These are phyloP conservation scores for Agroathelia rolfsii DNA, from an alignment of 1,284 basidiomycete species.

Conservation along the genomic window DNA sequence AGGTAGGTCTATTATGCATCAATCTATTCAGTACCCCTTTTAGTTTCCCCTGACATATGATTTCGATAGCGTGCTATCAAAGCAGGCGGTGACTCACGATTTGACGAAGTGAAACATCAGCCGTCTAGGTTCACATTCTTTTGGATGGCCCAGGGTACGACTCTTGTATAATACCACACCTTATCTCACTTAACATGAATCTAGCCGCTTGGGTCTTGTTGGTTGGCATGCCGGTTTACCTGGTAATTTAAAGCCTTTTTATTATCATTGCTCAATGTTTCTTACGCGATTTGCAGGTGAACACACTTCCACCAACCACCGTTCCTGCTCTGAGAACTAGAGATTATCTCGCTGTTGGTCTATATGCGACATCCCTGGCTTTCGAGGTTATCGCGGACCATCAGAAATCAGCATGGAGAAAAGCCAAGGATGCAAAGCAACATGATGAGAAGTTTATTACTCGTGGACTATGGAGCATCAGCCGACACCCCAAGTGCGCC, in stretches of 20 bases:
- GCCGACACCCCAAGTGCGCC: conserved; percentile 68
- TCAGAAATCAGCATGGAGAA: conserved; percentile 65
- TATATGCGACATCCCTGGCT: conserved; percentile 52
- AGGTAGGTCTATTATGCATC: conserved; percentile 26
- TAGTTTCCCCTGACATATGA: conserved; percentile 1
- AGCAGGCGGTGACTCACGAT: conserved; percentile 52
- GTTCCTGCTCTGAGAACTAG: conserved; percentile 49
- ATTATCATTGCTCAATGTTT: background rate
- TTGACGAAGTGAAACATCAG: conserved; percentile 58
- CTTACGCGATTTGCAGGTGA: conserved; percentile 29
- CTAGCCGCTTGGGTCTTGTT: conserved; percentile 61
- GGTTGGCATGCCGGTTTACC: conserved; percentile 60
- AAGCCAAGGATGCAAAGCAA: conserved; percentile 51
- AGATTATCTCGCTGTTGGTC: conserved; percentile 48
- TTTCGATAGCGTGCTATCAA: conserved; percentile 28
- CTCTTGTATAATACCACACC: background rate
- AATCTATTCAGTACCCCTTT: background rate
- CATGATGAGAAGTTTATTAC: conserved; percentile 72
- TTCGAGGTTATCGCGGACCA: conserved; percentile 59
- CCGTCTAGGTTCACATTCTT: conserved; percentile 50
- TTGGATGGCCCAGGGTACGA: conserved; percentile 62
- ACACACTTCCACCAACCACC: conserved; percentile 44
- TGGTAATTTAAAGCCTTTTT: conserved; percentile 23
- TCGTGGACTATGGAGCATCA: conserved; percentile 61
- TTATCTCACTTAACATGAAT: background rate